Evolutionary conservation across 768 basidiomycete species (phyloP).

Genomic region (Coprinopsis marcescibilis): DNA sequence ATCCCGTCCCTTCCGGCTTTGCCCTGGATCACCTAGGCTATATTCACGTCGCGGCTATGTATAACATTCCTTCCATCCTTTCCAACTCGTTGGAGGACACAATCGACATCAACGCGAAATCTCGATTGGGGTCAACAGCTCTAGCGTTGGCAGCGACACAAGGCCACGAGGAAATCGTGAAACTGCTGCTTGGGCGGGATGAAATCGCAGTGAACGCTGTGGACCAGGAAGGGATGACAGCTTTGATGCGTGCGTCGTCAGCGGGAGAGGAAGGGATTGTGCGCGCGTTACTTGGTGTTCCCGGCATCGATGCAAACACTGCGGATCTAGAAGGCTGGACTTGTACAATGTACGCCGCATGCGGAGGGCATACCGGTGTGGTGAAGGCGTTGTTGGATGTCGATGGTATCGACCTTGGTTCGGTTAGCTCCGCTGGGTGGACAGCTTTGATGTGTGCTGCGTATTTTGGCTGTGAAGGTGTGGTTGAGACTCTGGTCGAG

Average conservation of each 20-base stretch:
- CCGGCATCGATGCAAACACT: not conserved
- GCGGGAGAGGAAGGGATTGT: not conserved
- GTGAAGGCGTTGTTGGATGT: constrained; percentile 6
- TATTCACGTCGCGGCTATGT: not conserved
- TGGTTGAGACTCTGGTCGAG: no score
- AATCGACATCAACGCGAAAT: not conserved
- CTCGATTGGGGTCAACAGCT: not conserved
- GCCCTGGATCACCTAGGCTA: no score
- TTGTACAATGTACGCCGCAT: not conserved
- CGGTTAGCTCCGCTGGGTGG: no score
- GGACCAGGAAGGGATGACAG: not conserved
- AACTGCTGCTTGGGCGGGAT: not conserved
- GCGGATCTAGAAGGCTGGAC: not conserved
- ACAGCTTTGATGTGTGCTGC: no score
- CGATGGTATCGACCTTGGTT: no score
- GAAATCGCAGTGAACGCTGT: not conserved
- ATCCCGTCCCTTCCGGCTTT: no score
- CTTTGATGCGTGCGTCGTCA: not conserved
- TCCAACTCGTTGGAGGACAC: no score
- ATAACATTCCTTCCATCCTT: not conserved
- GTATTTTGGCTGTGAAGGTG: no score
- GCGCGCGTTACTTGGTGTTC: not conserved
- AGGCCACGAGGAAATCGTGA: not conserved
- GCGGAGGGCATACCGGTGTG: no score
- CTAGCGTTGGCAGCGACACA: not conserved